Evolutionary conservation across 129 eudicot genomes (phyloP).

Genomic region (Erigeron canadensis): DNA sequence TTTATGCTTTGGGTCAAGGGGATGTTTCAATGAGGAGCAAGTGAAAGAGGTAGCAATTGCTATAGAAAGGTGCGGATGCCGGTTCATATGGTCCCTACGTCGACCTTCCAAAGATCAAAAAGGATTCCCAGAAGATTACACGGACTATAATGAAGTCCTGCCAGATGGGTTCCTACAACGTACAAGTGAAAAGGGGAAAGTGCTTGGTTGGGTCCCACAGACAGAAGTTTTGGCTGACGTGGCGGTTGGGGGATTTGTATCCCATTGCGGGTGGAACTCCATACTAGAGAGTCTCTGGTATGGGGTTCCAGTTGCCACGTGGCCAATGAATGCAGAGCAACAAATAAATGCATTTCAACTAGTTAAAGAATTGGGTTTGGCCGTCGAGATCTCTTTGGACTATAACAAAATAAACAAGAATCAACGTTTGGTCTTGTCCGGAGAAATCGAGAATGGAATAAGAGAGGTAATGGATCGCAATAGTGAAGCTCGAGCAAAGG

Average conservation of each 20-base stretch:
- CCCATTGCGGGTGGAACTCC: conserved; percentile 57
- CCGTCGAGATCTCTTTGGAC: conserved; percentile 36
- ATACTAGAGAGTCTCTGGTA: conserved; percentile 35
- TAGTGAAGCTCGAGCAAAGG: conserved; percentile 19
- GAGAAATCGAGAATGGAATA: conserved; percentile 34
- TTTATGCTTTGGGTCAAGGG: conserved; percentile 38
- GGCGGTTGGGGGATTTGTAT: conserved; percentile 42
- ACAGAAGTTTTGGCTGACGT: conserved; percentile 24
- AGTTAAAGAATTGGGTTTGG: conserved; percentile 43
- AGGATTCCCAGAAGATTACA: conserved; percentile 31
- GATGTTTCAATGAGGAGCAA: conserved; percentile 30
- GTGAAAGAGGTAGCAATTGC: conserved; percentile 37
- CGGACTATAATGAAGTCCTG: conserved; percentile 16
- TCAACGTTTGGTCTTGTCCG: conserved; percentile 23
- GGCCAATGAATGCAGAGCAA: conserved; percentile 41
- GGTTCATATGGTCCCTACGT: conserved; percentile 42
- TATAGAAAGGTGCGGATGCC: conserved; percentile 23
- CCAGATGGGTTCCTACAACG: conserved; percentile 39
- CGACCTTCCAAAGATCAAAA: background rate
- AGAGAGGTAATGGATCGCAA: conserved; percentile 24
- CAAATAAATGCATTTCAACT: conserved; percentile 32
- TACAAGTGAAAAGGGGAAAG: conserved; percentile 31
- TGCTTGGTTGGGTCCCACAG: conserved; percentile 49
- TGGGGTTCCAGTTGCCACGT: conserved; percentile 44
- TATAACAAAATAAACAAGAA: background rate